phyloP scores from a whole-genome alignment of 169 alveolate species.

The Plasmodium malariae region DNA sequence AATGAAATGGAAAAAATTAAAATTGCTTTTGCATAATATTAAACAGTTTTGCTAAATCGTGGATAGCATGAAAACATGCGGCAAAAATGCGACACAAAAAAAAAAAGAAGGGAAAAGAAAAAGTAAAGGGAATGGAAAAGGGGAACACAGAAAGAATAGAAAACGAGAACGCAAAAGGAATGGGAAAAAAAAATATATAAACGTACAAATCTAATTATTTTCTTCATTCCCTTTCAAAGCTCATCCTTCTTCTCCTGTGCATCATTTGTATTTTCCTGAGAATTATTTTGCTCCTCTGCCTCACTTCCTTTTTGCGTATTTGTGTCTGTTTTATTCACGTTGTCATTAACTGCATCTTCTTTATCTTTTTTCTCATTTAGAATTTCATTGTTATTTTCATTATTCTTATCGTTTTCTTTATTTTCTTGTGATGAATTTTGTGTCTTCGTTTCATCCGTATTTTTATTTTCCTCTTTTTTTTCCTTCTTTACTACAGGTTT shows the following conservation, averaged over 20 bases:
- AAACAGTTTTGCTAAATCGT: background rate
- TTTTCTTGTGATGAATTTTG: background rate
- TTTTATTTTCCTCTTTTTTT: background rate
- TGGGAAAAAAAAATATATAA: background rate
- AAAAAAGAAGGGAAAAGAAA: background rate
- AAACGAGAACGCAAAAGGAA: background rate
- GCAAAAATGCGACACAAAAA: background rate
- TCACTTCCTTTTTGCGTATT: conserved; percentile 3
- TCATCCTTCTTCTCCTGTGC: conserved; percentile 53
- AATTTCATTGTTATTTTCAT: conserved; percentile 34
- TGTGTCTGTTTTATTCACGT: background rate
- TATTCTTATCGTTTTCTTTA: background rate
- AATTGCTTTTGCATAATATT: background rate
- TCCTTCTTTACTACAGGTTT: conserved; percentile 37
- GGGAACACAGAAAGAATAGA: background rate
- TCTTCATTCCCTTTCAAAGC: background rate
- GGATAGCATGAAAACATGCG: background rate
- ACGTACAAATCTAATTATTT: background rate
- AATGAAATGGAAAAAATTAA: too few species aligned
- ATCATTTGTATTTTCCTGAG: background rate
- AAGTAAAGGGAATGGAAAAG: background rate
- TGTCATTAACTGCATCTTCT: background rate
- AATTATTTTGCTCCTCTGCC: background rate
- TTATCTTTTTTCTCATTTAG: conserved; percentile 22
- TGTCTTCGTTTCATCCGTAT: background rate